These are phyloP conservation scores for Neovahlkampfia damariscottae DNA, from an alignment of 78 protist species.

Conservation along the genomic window DNA sequence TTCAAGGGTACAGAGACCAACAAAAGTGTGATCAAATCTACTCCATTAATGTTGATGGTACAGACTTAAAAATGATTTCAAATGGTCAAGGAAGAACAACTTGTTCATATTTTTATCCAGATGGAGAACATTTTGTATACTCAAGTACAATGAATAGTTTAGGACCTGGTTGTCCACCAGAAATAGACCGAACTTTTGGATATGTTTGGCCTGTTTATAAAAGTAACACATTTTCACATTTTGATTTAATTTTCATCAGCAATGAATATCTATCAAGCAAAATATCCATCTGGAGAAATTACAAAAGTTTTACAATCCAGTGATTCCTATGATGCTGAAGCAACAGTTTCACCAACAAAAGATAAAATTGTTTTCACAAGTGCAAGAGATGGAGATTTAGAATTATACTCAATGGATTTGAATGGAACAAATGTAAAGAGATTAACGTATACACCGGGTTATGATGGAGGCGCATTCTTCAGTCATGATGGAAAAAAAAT, in stretches of 20 bases:
- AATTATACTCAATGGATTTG: neutral
- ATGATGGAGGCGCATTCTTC: neutral
- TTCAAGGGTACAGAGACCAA: neutral
- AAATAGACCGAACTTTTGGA: neutral
- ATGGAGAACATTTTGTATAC: neutral
- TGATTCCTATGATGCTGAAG: neutral
- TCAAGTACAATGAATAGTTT: neutral
- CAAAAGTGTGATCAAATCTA: neutral
- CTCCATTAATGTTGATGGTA: neutral
- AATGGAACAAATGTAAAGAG: neutral
- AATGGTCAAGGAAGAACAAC: neutral
- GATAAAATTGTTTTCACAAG: neutral
- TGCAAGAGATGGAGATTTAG: neutral
- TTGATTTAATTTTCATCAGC: no score
- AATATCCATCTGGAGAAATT: neutral
- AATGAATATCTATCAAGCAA: neutral
- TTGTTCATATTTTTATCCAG: neutral
- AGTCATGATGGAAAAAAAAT: neutral
- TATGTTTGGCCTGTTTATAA: neutral
- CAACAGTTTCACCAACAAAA: neutral
- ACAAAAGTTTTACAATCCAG: neutral
- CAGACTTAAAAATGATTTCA: neutral
- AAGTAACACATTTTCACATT: no score
- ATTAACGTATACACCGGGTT: neutral
- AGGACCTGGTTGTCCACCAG: neutral